phyloP scores from a whole-genome alignment of 2,329 filamentous ascomycete genomes.

The Blastomyces percursus region DNA sequence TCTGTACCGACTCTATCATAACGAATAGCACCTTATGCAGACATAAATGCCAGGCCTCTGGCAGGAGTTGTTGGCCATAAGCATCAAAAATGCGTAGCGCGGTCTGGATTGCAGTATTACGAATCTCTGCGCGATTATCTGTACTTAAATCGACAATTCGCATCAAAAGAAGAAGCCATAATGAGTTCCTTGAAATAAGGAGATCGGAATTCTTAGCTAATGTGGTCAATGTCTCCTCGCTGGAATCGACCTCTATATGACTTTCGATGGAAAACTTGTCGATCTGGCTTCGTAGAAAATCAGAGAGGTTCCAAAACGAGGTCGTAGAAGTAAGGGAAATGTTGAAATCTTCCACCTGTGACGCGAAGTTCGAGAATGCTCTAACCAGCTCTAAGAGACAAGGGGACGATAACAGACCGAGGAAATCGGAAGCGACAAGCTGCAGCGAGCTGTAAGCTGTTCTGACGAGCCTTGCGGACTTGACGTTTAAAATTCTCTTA shows the following conservation, averaged over 20 bases:
- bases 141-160: constrained; percentile 31
- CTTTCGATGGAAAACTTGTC: constrained; percentile 31
- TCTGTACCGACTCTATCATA: constrained; percentile 60
- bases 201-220: constrained; percentile 51
- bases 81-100: constrained; percentile 84
- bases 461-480: constrained; percentile 64
- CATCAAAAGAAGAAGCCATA: constrained; percentile 29
- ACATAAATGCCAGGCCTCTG: constrained; percentile 73
- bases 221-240: constrained; percentile 45
- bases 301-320: constrained; percentile 91
- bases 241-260: constrained; percentile 37
- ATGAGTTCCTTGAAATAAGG: constrained; percentile 42
- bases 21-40: constrained; percentile 70
- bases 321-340: constrained; percentile 91
- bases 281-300: constrained; percentile 56
- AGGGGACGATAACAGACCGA: constrained; percentile 58
- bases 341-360: constrained; percentile 83
- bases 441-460: constrained; percentile 83
- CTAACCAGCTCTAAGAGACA: constrained; percentile 72
- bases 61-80: constrained; percentile 67
- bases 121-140: constrained; percentile 31
- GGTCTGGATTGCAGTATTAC: constrained; percentile 69
- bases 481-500: constrained; percentile 18
- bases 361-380: constrained; percentile 79
- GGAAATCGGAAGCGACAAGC: constrained; percentile 88